Base-by-base conservation (phyloP, 345 rosid genomes). In the Rhizophora mangle region DNA sequence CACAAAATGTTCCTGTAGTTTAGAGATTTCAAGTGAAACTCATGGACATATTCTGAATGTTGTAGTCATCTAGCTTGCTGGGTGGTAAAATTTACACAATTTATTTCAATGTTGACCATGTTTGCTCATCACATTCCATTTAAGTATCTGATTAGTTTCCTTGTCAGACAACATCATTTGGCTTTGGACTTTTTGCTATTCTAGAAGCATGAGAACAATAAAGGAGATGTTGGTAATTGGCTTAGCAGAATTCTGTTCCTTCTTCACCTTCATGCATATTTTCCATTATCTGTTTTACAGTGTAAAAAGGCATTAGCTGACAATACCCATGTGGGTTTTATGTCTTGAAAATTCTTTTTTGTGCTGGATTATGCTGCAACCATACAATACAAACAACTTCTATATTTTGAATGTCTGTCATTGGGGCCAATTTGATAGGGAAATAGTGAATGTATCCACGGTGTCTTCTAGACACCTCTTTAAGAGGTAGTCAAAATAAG, bases 11-110 rank as follows among this genome's bases (percentile, higher is more conserved):
- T 82, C 95, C 90, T 73, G 96, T 96, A 57, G 73, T 89, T 69
- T 97, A 94, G 76, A 85, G 88, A 87, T 94, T 77, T 97, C 98
- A 60, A 73, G 82, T 67, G 76, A 77, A 74, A 88, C 95, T 72
- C 93, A 84, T 67, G 98, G 98, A 58, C 86, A 73, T 71, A 72
- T 94, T 76, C 26, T 91, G 82, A 94, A 82, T 85, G 49, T 76
- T 68, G 60, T 81, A 67, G 72, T 78, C 93, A 83, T 68, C 85
- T 94, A 78, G 95, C 91, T 57, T 95, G 95, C 30, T 91, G 97
- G 98, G 98, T 91, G 91, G 98, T 91, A 87, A 79, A 67, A 29
- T 30, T 65, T 34, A 37, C 56, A 47, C 55, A 51, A 59, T 64
- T 30, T 19, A 68, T 69, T 30, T 29, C 8, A 59, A 65, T 52